phyloP scores from a whole-genome alignment of 129 eudicot species.

The Logfia minima region DNA sequence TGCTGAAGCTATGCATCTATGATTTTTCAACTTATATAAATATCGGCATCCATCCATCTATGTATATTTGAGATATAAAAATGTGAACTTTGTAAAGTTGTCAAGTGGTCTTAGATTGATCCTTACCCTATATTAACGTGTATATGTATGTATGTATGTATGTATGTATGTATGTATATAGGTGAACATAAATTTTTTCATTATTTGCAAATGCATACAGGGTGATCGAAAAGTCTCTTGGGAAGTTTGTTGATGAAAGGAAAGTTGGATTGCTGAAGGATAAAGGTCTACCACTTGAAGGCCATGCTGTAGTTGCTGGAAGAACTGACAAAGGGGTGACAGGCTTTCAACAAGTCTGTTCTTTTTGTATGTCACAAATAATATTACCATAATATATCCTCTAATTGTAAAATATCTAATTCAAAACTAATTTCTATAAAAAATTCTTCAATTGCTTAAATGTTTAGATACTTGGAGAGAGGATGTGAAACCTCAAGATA shows the following conservation, averaged over 20 bases:
- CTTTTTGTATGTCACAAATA: slow-evolving; percentile 72
- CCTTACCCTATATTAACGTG: neutral
- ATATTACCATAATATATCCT: neutral
- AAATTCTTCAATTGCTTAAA: slow-evolving; percentile 20
- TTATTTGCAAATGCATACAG: slow-evolving; percentile 41
- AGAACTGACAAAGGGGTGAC: slow-evolving; percentile 98
- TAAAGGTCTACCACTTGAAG: slow-evolving; percentile 85
- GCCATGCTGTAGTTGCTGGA: slow-evolving; percentile 75
- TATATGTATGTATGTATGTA: neutral
- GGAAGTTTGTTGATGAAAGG: slow-evolving; percentile 83
- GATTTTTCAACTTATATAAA: no score
- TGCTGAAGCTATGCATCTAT: no score
- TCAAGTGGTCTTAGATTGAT: no score
- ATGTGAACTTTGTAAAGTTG: no score
- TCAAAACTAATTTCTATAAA: neutral
- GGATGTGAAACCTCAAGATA: slow-evolving; percentile 63
- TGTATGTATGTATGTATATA: no score
- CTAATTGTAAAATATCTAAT: no score
- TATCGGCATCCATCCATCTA: no score
- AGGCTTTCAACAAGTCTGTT: slow-evolving; percentile 84
- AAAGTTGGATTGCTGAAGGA: slow-evolving; percentile 63
- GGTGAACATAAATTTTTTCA: neutral
- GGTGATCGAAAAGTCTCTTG: slow-evolving; percentile 73
- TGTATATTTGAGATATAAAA: no score
- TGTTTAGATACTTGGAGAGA: slow-evolving; percentile 88